phyloP scores from a whole-genome alignment of 2,329 filamentous ascomycete species.

The Fusarium abutilonis region DNA sequence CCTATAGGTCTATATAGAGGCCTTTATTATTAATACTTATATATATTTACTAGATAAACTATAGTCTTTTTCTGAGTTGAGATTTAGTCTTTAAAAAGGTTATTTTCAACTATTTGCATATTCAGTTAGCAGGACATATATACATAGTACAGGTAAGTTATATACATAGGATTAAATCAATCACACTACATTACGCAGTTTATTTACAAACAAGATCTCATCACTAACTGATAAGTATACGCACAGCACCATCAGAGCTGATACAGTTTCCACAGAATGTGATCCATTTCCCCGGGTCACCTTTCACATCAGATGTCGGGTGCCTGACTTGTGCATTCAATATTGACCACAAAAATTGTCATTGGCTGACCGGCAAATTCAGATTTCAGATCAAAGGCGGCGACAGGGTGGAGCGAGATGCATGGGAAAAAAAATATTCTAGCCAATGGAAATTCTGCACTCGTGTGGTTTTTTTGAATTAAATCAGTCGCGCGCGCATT shows the following conservation, averaged over 20 bases:
- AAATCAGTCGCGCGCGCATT: constrained; percentile 32
- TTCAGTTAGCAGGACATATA: too few species aligned
- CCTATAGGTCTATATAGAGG: too few species aligned
- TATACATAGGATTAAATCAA: too few species aligned
- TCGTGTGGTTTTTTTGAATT: constrained; percentile 32
- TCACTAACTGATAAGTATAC: too few species aligned
- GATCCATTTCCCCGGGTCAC: constrained; percentile 14
- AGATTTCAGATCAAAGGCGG: constrained; percentile 19
- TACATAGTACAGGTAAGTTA: too few species aligned
- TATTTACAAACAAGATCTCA: too few species aligned
- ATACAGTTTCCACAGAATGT: constrained; percentile 25
- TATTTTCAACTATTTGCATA: too few species aligned
- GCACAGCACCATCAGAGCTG: neutral
- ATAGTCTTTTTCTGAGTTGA: too few species aligned
- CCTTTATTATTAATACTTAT: too few species aligned
- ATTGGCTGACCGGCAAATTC: constrained; percentile 29
- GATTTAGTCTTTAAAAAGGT: too few species aligned
- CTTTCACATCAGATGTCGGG: constrained; percentile 20
- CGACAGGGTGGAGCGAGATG: constrained; percentile 12
- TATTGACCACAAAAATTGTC: constrained; percentile 10
- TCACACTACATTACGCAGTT: too few species aligned
- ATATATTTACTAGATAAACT: too few species aligned
- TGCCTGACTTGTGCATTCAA: constrained; percentile 25
- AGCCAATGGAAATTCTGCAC: constrained; percentile 46
- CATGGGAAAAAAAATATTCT: constrained; percentile 16